phyloP scores from a whole-genome alignment of 768 basidiomycete species.

The Tulasnella sp. region DNA sequence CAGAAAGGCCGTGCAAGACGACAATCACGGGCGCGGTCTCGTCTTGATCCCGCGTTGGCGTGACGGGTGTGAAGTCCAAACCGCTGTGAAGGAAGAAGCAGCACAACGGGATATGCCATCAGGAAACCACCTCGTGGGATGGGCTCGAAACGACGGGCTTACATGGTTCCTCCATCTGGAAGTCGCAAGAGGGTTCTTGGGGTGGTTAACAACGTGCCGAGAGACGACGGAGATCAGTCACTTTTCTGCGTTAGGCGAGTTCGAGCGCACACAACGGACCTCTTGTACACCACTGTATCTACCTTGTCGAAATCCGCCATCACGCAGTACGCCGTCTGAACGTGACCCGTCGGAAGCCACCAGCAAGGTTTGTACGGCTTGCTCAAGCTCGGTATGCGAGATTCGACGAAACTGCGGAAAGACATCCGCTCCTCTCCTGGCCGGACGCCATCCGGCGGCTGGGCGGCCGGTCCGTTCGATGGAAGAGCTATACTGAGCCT shows the following conservation, averaged over 20 bases:
- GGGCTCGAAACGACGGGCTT: background rate
- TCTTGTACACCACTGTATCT: constrained; percentile 28
- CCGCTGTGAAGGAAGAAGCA: constrained; percentile 64
- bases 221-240: background rate
- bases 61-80: constrained; percentile 24
- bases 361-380: constrained; percentile 25
- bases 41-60: constrained; percentile 21
- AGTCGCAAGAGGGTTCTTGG: constrained; percentile 27
- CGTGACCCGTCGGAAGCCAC: constrained; percentile 31
- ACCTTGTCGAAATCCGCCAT: constrained; percentile 29
- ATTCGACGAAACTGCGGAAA: constrained; percentile 15
- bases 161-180: constrained; percentile 33
- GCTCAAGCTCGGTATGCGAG: constrained; percentile 19
- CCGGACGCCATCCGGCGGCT: background rate
- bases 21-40: constrained; percentile 33
- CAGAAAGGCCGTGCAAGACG: constrained; percentile 35
- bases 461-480: constrained; percentile 39
- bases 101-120: constrained; percentile 47
- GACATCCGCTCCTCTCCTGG: constrained; percentile 6
- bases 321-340: constrained; percentile 30
- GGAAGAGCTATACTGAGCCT: background rate
- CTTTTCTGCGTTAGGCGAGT: background rate
- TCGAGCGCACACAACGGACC: constrained; percentile 20
- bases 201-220: constrained; percentile 28
- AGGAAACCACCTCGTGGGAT: constrained; percentile 33